Conservation (phyloP, 2,329 filamentous ascomycete species). For the Leptographium radiaticola region DNA sequence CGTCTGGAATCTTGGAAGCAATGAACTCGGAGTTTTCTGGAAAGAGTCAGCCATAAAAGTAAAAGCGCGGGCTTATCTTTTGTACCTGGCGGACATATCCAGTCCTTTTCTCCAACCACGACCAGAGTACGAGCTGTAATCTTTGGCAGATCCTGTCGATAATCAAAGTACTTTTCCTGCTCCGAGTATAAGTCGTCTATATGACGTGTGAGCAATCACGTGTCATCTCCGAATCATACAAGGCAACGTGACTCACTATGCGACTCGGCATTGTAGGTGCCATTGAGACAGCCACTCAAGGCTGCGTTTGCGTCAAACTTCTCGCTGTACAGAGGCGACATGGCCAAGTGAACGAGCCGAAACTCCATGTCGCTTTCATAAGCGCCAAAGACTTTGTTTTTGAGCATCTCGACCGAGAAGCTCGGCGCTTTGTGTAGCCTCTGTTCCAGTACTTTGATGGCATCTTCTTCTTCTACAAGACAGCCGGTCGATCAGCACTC, state of each 20-base stretch:
- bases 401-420: conserved; percentile 23
- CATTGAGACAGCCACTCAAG: conserved; percentile 17
- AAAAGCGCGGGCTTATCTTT: too few species aligned
- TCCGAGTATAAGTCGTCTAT: conserved; percentile 21
- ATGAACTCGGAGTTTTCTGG: conserved; percentile 20
- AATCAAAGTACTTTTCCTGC: conserved; percentile 25
- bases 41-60: not conserved
- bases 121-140: conserved; percentile 23
- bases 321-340: conserved; percentile 24
- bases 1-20: conserved; percentile 14
- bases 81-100: conserved; percentile 25
- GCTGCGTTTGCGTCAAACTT: conserved; percentile 20
- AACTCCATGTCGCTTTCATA: conserved; percentile 26
- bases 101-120: conserved; percentile 24
- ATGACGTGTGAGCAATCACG: too few species aligned
- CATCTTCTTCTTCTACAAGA: conserved; percentile 18
- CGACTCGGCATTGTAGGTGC: conserved; percentile 21
- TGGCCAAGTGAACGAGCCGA: conserved; percentile 22
- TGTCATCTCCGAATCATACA: not conserved
- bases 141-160: conserved; percentile 15
- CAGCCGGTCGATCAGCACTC: not conserved
- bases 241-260: conserved; percentile 17
- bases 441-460: conserved; percentile 18
- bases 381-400: conserved; percentile 23
- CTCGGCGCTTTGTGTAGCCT: conserved; percentile 20